Evolutionary conservation across 169 alveolate species (phyloP), one percentile per base, ranked within the genome.

Genomic region (Plasmodium inui): DNA sequence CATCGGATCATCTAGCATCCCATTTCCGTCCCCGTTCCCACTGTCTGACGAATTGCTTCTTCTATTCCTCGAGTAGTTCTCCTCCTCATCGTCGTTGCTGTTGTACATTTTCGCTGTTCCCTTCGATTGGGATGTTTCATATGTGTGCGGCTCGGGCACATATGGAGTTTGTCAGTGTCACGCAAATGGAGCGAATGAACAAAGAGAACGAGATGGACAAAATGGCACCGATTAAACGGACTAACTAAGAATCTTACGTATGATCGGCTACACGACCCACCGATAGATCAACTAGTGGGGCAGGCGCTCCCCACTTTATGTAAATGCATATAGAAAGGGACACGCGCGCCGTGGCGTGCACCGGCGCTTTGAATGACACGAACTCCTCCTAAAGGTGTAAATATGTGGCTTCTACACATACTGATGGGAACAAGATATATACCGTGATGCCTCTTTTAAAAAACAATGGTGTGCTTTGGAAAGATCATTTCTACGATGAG

Each of bases 11-110:
- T 50, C 82, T 41, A 80, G 44, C 61, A 50, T 50, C 22, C 61
- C 61, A n/a, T 61, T 39, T 22, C 34, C 50, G 28, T 91, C 76
- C 30, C 67, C 92, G 19, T 81, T 72, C 17, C 19, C 78, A 28
- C 95, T 91, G 22, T 78, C 95, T 10, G 95, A 91, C 5, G 95
- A 91, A 12, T 81, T 73, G 22, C 84, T 53, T n/a, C 84, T 46
- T 22, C 84, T 72, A 1, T 34, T 41, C 50, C 91, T 82, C n/a
- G 32, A 17, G 39, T 50, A 81, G 44, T 80, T 72, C 70, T 91
- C 86, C 50, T 82, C 92, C 34, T 82, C 84, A 17, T 82, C 81
- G 3, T 71, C 92, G 74, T 82, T 91, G 32, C 67, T 82, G 74
- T 81, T 81, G 53, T 44, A 71, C 92, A 91, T 80, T 80, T 91